These are phyloP conservation scores for Penicillium sumatraense DNA, from an alignment of 2,329 filamentous ascomycete species.

Conservation along the genomic window DNA sequence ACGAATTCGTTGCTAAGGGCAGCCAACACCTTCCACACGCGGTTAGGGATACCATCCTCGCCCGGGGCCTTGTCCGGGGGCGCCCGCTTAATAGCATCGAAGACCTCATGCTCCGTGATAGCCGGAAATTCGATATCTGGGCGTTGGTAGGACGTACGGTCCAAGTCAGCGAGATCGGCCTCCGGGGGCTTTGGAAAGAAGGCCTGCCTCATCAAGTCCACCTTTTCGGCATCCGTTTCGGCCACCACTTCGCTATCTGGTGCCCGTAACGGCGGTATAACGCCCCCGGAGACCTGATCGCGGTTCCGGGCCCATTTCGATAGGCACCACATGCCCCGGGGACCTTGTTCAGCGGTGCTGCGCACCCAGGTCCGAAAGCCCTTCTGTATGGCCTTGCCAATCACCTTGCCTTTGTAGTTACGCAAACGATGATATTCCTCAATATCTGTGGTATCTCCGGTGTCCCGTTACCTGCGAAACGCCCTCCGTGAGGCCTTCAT, in stretches of 20 bases:
- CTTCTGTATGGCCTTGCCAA: too few species aligned
- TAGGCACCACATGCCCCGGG: neutral
- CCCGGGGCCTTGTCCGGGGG: constrained; percentile 14
- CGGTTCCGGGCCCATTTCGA: constrained; percentile 3
- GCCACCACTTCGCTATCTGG: neutral
- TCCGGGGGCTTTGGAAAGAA: constrained; percentile 9
- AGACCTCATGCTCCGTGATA: constrained; percentile 8
- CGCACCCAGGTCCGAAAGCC: neutral
- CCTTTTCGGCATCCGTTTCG: constrained; percentile 2
- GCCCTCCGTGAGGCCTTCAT: too few species aligned
- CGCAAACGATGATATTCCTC: too few species aligned
- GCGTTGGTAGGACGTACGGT: neutral
- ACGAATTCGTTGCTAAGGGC: neutral
- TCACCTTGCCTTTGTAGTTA: too few species aligned
- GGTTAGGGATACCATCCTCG: constrained; percentile 12
- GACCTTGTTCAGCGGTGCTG: neutral
- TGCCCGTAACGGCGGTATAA: constrained; percentile 2
- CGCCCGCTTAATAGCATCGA: neutral
- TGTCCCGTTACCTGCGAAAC: too few species aligned
- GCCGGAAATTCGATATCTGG: neutral
- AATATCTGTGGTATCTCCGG: too few species aligned
- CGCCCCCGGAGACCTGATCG: neutral
- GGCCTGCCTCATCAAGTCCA: neutral
- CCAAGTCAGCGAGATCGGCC: neutral
- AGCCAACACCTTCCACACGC: neutral